Evolutionary conservation across 805 yeast genomes (phyloP), one percentile per base, ranked within the genome.

Genomic region (Candida incommunis): DNA sequence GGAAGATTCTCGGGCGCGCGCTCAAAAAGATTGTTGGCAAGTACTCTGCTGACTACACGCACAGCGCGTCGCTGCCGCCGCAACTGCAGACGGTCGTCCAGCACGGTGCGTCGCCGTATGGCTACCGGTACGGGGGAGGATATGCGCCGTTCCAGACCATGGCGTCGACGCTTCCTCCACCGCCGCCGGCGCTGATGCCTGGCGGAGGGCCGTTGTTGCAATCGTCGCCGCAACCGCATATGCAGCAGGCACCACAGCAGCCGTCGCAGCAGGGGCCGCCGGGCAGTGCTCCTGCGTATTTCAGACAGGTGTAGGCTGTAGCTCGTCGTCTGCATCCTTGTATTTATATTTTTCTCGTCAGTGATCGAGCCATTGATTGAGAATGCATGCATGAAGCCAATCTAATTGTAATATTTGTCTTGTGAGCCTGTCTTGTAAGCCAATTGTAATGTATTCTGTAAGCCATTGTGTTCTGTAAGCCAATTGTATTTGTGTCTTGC

Each of bases 21-120:
- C 54, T 79, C 43, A 58, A 62, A 22, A 78, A 75, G 54, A 80
- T 80, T 13, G 66, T 76, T 26, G 64, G 76, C 26, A 80, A 80
- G 58, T 80, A 80, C 54, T 59, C 64, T 4, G 65, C 62, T 4
- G 59, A 50, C 37, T 48, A 48, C 24, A 23, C 26, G 20, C 40
- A 27, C 27, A 25, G 11, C 27, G 7, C 27, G 13, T 25, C 27
- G 27, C 7, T 25, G 27, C 27, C 27, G 11, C 27, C 7, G 27
- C 27, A 25, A 13, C 7, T 9, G 7, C 27, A 25, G 27, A 7
- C 27, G 11, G 13, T 25, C 11, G 27, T 25, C 27, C 13, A 25
- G 11, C 11, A 13, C 27, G 27, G 27, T 25, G n/a, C n/a, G n/a
- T n/a, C n/a, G n/a, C n/a, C n/a, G n/a, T n/a, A n/a, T n/a, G n/a